A percentile compares a stretch with the other conserved stretches of the same genome.
phyloP scores from a whole-genome alignment of 805 yeast genomes.

The Pichia cabralensis region DNA sequence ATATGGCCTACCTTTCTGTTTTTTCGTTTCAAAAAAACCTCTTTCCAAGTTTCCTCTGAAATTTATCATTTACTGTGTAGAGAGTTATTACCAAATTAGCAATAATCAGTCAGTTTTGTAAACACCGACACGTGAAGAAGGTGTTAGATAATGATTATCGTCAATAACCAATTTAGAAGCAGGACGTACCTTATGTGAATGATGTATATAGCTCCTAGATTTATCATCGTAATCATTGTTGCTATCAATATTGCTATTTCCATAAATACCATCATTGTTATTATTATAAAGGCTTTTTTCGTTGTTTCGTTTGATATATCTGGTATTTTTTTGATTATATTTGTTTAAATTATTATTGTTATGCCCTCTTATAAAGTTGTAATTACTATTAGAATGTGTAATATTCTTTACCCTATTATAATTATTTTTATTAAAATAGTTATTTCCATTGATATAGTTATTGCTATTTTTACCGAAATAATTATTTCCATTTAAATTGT shows the following conservation, averaged over 20 bases:
- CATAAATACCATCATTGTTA: neutral
- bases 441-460: neutral
- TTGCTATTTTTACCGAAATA: neutral
- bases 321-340: too few relatives aligned
- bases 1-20: too few relatives aligned
- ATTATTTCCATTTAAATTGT: neutral
- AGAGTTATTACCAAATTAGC: too few relatives aligned
- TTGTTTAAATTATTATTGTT: neutral
- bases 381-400: neutral
- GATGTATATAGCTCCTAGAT: too few relatives aligned
- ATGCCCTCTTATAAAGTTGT: too few relatives aligned
- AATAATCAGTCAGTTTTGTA: conserved; percentile 3
- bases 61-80: too few relatives aligned
- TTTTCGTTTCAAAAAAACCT: too few relatives aligned
- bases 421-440: neutral
- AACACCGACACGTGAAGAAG: conserved; percentile 9
- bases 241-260: neutral
- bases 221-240: neutral
- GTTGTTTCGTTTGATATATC: too few relatives aligned
- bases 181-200: neutral
- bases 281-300: too few relatives aligned
- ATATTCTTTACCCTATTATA: neutral
- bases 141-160: conserved; percentile 6
- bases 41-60: too few relatives aligned
- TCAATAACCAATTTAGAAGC: conserved; percentile 4